Evolutionary conservation across 2,329 filamentous ascomycete species (phyloP), one percentile per base, ranked within the genome.

Genomic region (Paraphaeosphaeria minitans): DNA sequence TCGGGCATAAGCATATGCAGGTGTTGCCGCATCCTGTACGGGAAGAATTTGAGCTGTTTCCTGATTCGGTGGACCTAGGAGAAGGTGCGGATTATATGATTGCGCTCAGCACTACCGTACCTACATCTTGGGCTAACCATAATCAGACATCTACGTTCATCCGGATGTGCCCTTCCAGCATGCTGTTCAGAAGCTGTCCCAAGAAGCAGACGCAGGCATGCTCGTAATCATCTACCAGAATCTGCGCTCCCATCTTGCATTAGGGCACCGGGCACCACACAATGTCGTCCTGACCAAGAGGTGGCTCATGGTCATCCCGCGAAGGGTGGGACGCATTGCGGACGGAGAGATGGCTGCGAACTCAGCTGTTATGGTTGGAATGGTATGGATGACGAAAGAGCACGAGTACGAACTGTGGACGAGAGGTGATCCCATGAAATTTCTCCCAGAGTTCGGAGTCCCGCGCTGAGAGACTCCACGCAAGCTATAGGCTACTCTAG

Each of bases 1-100:
- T 56, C 21, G 54, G 54, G 8, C 54, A 56, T 13, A 56, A 56
- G 24, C 54, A 56, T 27, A 56, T 56, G 54, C 54, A 56, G 29
- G 29, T 56, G n/a, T 12, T 56, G 37, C 54, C 54, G 29, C 54
- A 49, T 33, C 45, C 54, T 19, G 35, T 22, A 8, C 22, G 35
- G 19, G 22, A 49, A 4, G 35, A 19, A 8, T 56, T 56, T 19
- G 24, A 56, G 27, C 21, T 56, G 1, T 56, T 56, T 46, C 54
- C 47, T 1, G 54, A 56, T 35, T n/a, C 2, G n/a, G 29, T 33
- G 10, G 24, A 33, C 4, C n/a, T 46, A 27, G 51, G 51, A 13
- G 16, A 14, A 12, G 51, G 51, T 53, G 21, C 16, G 51, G 45
- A 6, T 5, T 10, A n/a, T 10, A n/a, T 19, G 1, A 2, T 24